Conservation (phyloP, 2,329 filamentous ascomycete species). For the Fusarium fracticaudum region DNA sequence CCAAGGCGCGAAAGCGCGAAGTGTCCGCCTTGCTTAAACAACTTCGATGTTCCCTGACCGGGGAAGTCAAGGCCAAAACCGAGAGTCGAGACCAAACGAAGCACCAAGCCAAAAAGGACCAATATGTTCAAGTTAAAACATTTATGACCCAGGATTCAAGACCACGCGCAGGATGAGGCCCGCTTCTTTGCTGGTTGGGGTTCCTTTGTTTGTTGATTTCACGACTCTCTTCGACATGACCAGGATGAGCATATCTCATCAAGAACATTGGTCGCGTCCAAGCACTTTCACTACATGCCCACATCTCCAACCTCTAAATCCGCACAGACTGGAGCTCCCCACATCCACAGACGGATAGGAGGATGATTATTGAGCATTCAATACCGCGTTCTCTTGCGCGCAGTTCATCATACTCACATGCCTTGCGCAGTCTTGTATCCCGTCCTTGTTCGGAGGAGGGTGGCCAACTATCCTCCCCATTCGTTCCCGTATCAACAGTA, state of each 20-base stretch:
- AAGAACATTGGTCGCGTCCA: background rate
- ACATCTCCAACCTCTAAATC: slow-evolving; percentile 26
- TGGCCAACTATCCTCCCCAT: slow-evolving; percentile 21
- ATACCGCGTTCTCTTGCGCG: slow-evolving; percentile 10
- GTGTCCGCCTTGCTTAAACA: slow-evolving; percentile 22
- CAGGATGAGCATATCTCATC: slow-evolving; percentile 24
- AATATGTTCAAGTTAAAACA: slow-evolving; percentile 27
- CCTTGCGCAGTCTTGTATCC: slow-evolving; percentile 4
- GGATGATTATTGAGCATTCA: background rate
- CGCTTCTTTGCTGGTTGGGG: slow-evolving; percentile 22
- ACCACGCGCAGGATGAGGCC: slow-evolving; percentile 18
- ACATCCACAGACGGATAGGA: background rate
- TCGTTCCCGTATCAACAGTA: slow-evolving; percentile 16
- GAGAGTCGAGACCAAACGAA: slow-evolving; percentile 25
- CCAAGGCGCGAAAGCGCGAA: slow-evolving; percentile 29
- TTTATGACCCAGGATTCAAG: slow-evolving; percentile 17
- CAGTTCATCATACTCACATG: slow-evolving; percentile 40
- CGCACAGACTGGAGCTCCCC: slow-evolving; percentile 29
- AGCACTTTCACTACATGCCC: slow-evolving; percentile 25
- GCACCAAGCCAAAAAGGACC: slow-evolving; percentile 25
- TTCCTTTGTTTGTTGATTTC: slow-evolving; percentile 21
- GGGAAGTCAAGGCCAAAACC: slow-evolving; percentile 13
- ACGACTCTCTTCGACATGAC: slow-evolving; percentile 21
- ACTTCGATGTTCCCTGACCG: slow-evolving; percentile 10
- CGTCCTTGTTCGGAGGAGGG: slow-evolving; percentile 22